These are phyloP conservation scores for Saccharomycopsis guyanensis DNA, from an alignment of 805 yeast genomes.

Conservation along the genomic window DNA sequence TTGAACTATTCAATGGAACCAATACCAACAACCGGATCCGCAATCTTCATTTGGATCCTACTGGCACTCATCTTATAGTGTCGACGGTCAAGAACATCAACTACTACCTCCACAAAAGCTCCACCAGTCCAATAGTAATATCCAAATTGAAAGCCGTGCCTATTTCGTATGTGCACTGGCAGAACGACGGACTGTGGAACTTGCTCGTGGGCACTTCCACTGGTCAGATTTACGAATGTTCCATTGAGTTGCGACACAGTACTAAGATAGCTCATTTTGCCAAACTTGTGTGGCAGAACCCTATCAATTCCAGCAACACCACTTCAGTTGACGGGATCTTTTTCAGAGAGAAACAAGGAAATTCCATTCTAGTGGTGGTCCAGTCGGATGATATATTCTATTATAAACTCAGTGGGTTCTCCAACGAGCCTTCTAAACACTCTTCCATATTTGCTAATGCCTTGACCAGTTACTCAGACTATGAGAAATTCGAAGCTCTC, in stretches of 20 bases:
- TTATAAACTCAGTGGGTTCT: slow-evolving; percentile 21
- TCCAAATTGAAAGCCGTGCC: slow-evolving; percentile 39
- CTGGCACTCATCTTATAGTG: slow-evolving; percentile 45
- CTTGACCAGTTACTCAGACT: slow-evolving; percentile 28
- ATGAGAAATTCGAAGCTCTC: slow-evolving; percentile 32
- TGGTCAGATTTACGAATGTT: slow-evolving; percentile 42
- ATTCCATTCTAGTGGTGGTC: slow-evolving; percentile 22
- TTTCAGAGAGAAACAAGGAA: slow-evolving; percentile 14
- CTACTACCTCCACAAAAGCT: slow-evolving; percentile 38
- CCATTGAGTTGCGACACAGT: slow-evolving; percentile 38
- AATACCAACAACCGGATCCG: slow-evolving; percentile 24
- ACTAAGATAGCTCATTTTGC: slow-evolving; percentile 35
- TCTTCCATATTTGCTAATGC: slow-evolving; percentile 22
- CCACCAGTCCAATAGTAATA: slow-evolving; percentile 36
- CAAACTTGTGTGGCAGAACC: slow-evolving; percentile 34
- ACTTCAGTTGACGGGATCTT: slow-evolving; percentile 26
- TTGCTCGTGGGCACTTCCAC: slow-evolving; percentile 41
- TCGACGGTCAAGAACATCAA: slow-evolving; percentile 40
- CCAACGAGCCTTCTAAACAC: slow-evolving; percentile 23
- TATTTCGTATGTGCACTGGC: slow-evolving; percentile 37
- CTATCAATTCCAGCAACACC: slow-evolving; percentile 17
- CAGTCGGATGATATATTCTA: slow-evolving; percentile 29
- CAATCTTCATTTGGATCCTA: slow-evolving; percentile 40
- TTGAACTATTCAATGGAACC: slow-evolving; percentile 24
- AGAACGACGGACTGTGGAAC: slow-evolving; percentile 35